phyloP scores from a whole-genome alignment of 768 basidiomycete genomes.

The Pisolithus tinctorius region DNA sequence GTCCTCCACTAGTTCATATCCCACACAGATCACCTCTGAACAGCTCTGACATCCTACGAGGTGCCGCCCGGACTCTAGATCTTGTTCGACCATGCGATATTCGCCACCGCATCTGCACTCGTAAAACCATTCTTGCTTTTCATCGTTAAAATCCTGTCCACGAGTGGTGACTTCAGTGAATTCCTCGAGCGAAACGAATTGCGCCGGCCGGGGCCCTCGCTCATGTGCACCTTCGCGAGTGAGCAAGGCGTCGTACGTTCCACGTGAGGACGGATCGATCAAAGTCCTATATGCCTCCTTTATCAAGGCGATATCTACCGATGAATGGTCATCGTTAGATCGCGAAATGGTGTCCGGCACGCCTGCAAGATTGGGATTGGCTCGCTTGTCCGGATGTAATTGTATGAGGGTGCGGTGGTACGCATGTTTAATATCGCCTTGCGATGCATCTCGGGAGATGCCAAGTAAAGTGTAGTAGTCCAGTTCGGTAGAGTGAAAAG shows the following conservation, averaged over 20 bases:
- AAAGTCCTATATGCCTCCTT: conserved; percentile 65
- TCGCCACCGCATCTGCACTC: conserved; percentile 68
- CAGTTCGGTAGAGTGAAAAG: conserved; percentile 1
- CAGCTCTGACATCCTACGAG: conserved; percentile 68
- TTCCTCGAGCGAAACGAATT: conserved; percentile 72
- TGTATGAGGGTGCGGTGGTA: conserved; percentile 62
- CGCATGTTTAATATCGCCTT: conserved; percentile 55
- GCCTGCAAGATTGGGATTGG: conserved; percentile 1
- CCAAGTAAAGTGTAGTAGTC: conserved; percentile 61
- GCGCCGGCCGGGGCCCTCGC: conserved; percentile 60
- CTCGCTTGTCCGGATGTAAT: conserved; percentile 58
- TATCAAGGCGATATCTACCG: conserved; percentile 47
- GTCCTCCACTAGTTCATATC: conserved; percentile 54
- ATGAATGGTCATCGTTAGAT: conserved; percentile 12
- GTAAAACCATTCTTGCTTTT: conserved; percentile 41
- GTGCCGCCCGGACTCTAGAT: conserved; percentile 68
- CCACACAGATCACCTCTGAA: conserved; percentile 83
- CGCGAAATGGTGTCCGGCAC: conserved; percentile 11
- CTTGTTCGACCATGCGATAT: conserved; percentile 49
- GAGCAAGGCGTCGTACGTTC: conserved; percentile 40
- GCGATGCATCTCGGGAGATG: conserved; percentile 42
- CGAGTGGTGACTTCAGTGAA: conserved; percentile 32
- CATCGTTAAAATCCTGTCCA: conserved; percentile 25
- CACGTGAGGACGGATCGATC: conserved; percentile 41
- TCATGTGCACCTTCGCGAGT: conserved; percentile 4